Base-by-base conservation (phyloP, 495 filamentous ascomycete species). In the Neurospora sp. region DNA sequence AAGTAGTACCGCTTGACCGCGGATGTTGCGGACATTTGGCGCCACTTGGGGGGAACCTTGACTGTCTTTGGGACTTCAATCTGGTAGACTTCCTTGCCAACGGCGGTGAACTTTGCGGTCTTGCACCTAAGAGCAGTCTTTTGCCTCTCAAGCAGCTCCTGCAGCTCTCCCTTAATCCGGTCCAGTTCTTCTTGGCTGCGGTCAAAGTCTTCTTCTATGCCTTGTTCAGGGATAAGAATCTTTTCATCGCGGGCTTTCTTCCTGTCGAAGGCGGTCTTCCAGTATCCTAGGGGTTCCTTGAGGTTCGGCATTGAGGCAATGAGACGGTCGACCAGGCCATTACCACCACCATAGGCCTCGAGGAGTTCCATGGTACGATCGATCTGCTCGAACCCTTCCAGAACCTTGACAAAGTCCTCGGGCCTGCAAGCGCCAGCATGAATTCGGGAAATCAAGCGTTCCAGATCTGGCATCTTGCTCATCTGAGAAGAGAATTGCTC, bases 321-420 rank as follows among this genome's bases (percentile, higher is more conserved):
- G 18, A 99, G 87, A 68, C 93, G 89, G 44, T 93, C 93, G 69
- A 99, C 91, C 4, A 99, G 86, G 18, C 94, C 91, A 59, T 93
- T 90, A 2, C 91, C 93, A 37, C 84, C 83, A 37, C 90, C 90
- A 78, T 92, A 89, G 16, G 88, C 85, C 39, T 86, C 85, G 1
- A 98, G 87, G 14, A 97, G 86, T 72, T 88, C 87, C 87, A 97
- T 93, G 0, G 92, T 96, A 78, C 94, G 93, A 59, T 96, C 93
- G 20, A 98, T 97, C 80, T 97, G 95, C 81, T 98, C 96, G 77
- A 98, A 99, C 0, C 96, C 96, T 78, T 99, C 94, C 0, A 99
- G 85, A 4, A 98, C 95, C n/a, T 88, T 89, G 31, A 97, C 89
- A 78, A 99, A 99, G 80, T 98, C 96, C 48, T 93, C 90, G 0